Evolutionary conservation across 1,284 basidiomycete species (phyloP).

Genomic region (Rhodofomes roseus): DNA sequence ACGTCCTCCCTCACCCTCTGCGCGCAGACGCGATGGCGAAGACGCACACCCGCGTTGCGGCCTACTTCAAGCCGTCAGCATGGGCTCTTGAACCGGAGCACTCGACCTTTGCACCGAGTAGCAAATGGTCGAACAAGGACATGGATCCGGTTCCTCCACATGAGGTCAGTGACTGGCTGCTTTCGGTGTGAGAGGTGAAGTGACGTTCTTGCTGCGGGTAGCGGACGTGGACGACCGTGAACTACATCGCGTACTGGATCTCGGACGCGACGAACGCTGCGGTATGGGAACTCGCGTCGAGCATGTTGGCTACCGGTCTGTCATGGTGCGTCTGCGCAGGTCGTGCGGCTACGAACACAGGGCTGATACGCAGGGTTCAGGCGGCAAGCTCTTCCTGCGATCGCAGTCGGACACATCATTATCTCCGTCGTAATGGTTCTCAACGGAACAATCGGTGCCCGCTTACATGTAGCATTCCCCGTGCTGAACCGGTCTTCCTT

Average conservation of each 20-base stretch:
- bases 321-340: conserved; percentile 43
- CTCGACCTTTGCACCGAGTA: conserved; percentile 47
- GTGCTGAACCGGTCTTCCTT: conserved; percentile 74
- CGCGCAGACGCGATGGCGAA: conserved; percentile 3
- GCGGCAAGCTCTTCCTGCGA: conserved; percentile 60
- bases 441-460: conserved; percentile 72
- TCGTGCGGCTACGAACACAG: background rate
- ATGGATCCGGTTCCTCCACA: conserved; percentile 67
- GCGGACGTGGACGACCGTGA: conserved; percentile 62
- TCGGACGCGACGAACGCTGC: conserved; percentile 55
- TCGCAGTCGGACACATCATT: conserved; percentile 57
- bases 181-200: background rate
- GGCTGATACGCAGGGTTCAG: conserved; percentile 22
- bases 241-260: conserved; percentile 64
- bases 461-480: conserved; percentile 67
- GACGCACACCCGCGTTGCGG: conserved; percentile 3
- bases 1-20: conserved; percentile 2
- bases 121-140: conserved; percentile 67
- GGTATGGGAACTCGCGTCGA: conserved; percentile 46
- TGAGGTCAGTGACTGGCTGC: conserved; percentile 14
- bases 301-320: conserved; percentile 63
- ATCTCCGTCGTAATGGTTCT: conserved; percentile 56
- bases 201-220: background rate
- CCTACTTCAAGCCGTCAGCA: conserved; percentile 25
- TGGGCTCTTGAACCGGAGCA: conserved; percentile 48